Evolutionary conservation across 768 basidiomycete genomes (phyloP).

Genomic region (Clathrus columnatus): DNA sequence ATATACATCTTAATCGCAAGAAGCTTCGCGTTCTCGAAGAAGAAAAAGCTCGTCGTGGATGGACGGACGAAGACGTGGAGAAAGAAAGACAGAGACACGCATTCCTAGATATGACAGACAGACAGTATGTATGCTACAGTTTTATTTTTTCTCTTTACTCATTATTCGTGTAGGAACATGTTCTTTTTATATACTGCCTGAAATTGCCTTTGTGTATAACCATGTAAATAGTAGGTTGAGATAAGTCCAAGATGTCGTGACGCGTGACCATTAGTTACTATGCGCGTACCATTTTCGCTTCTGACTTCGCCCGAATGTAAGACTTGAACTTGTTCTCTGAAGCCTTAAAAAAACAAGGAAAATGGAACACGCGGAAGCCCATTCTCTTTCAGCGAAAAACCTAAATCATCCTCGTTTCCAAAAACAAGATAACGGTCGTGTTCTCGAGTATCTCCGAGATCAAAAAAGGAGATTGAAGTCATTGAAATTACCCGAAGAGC

Average conservation of each 20-base stretch:
- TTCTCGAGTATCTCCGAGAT: background rate
- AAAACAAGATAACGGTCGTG: background rate
- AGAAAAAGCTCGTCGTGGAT: slow-evolving; percentile 38
- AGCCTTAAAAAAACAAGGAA: too few species aligned
- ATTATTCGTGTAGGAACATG: slow-evolving; percentile 37
- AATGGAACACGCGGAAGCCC: background rate
- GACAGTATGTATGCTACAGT: slow-evolving; percentile 14
- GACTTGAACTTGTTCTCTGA: too few species aligned
- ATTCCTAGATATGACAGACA: slow-evolving; percentile 24
- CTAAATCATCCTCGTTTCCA: background rate
- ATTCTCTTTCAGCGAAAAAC: background rate
- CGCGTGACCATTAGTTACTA: background rate
- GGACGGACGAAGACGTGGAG: slow-evolving; percentile 50
- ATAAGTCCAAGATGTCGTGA: too few species aligned
- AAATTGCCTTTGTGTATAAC: too few species aligned
- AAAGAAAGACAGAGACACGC: slow-evolving; percentile 51
- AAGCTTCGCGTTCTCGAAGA: slow-evolving; percentile 34
- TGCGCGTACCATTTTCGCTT: too few species aligned
- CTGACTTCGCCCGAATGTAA: too few species aligned
- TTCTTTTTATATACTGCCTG: slow-evolving; percentile 52
- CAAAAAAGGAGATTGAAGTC: background rate
- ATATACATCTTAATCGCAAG: slow-evolving; percentile 42
- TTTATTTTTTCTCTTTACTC: background rate
- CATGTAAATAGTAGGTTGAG: too few species aligned
- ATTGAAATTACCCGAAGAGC: background rate